phyloP scores from a whole-genome alignment of 2,329 filamentous ascomycete species.

The Xylariaceae sp. region DNA sequence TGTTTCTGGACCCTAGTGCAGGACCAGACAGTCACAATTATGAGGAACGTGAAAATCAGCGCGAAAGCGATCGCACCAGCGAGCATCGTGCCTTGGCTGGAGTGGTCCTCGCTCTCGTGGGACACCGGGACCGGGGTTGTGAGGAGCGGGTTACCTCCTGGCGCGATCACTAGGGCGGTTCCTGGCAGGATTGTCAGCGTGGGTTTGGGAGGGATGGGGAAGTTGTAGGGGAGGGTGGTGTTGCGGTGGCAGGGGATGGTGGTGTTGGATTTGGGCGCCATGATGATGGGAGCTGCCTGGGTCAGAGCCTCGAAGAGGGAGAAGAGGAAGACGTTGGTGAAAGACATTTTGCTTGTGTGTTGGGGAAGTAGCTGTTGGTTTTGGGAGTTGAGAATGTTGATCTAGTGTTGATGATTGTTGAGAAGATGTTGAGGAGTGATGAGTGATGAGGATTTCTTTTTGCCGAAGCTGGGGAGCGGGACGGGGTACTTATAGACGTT shows the following conservation, averaged over 20 bases:
- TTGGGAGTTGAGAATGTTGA: not conserved
- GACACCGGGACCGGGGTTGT: too few relatives aligned
- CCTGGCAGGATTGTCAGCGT: not conserved
- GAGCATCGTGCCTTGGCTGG: too few relatives aligned
- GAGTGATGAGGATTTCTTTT: not conserved
- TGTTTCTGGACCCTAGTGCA: too few relatives aligned
- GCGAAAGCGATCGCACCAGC: too few relatives aligned
- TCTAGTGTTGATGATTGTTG: not conserved
- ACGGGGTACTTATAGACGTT: not conserved
- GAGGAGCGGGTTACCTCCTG: too few relatives aligned
- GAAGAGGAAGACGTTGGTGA: not conserved
- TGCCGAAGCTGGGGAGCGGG: not conserved
- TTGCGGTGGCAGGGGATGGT: not conserved
- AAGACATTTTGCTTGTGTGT: not conserved
- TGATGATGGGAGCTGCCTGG: not conserved
- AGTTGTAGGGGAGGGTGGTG: not conserved
- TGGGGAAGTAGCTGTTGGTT: not conserved
- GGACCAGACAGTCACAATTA: too few relatives aligned
- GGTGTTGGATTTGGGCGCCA: not conserved
- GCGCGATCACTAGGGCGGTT: not conserved
- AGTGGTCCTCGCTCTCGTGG: too few relatives aligned
- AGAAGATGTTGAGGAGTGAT: not conserved
- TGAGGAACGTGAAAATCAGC: too few relatives aligned
- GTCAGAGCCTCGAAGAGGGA: not conserved
- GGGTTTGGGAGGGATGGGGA: not conserved